Evolutionary conservation across 768 basidiomycete genomes (phyloP), one percentile per base, ranked within the genome.

Genomic region (Auricularia sp.): DNA sequence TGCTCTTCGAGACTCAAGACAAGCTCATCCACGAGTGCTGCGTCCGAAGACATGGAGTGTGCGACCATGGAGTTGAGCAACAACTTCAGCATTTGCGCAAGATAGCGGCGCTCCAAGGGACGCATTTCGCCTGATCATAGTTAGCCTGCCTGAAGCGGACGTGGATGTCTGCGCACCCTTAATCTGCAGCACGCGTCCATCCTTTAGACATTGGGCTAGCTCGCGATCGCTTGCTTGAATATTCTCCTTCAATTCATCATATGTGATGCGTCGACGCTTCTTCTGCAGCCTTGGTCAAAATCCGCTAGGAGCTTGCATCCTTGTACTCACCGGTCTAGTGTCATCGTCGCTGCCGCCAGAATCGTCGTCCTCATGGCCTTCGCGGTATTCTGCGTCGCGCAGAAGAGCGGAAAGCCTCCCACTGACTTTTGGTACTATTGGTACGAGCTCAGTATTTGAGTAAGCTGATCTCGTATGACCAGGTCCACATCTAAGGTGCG

Each of bases 201-300:
- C 82, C 62, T 76, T 81, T 36, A 97, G 73, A 1, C 87, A 91
- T 18, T 67, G 73, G 6, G 78, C 78, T 23, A 97, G 74, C 72
- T 97, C 93, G 0, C 70, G 75, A 64, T 93, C 88, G 71, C 91
- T 93, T 2, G 93, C 91, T 70, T 97, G 94, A 3, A 96, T 81
- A 61, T 83, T 81, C 6, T 74, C 73, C 56, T 77, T 78, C 3
- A 90, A 85, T 56, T 87, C 82, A 5, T 83, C 80, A 67, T 88
- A 87, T 0, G 86, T 83, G 68, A 84, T 72, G 23, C 69, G 68
- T 58, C 71, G 70, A 65, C 56, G 14, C 18, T 59, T 59, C 7
- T 21, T 35, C 56, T 59, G 33, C 34, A 59, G 29, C 23, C 14
- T 33, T 14, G 23, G 23, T 29, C 2, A 21, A 14, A 18, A 56